Percentiles rank a stretch among this genome's conserved stretches.
These are phyloP conservation scores for Pythium brassicae DNA, from an alignment of 352 stramenopile genomes.

Conservation along the genomic window DNA sequence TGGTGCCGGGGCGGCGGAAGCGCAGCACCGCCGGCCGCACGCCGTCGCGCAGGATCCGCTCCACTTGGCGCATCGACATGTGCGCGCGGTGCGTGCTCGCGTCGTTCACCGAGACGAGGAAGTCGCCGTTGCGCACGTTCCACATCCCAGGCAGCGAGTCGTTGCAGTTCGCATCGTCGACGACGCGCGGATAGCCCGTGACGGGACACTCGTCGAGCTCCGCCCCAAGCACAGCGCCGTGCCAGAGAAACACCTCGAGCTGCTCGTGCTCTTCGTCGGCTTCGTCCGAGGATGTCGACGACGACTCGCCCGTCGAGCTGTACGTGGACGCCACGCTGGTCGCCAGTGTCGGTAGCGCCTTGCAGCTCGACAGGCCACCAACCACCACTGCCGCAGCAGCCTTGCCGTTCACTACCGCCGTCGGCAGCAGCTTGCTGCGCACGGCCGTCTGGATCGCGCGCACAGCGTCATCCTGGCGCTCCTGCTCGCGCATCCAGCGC, in stretches of 20 bases:
- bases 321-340: slow-evolving; percentile 7
- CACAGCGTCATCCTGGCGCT: slow-evolving; percentile 27
- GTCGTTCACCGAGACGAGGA: slow-evolving; percentile 58
- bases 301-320: slow-evolving; percentile 3
- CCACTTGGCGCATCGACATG: slow-evolving; percentile 40
- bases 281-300: slow-evolving; percentile 16
- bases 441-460: slow-evolving; percentile 31
- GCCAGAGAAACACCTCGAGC: slow-evolving; percentile 62
- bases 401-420: too few relatives aligned
- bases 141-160: slow-evolving; percentile 62
- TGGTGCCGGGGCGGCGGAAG: slow-evolving; percentile 42
- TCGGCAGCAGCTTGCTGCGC: slow-evolving; percentile 17
- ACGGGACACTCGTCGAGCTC: slow-evolving; percentile 40
- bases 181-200: slow-evolving; percentile 49
- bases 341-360: slow-evolving; percentile 8
- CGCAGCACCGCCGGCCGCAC: slow-evolving; percentile 58
- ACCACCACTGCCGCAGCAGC: too few relatives aligned
- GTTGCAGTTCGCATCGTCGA: slow-evolving; percentile 47
- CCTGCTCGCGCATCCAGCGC: slow-evolving; percentile 27
- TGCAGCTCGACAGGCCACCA: not conserved
- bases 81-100: slow-evolving; percentile 28
- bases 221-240: slow-evolving; percentile 48
- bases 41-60: slow-evolving; percentile 55
- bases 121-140: slow-evolving; percentile 55
- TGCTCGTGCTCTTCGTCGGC: slow-evolving; percentile 36